Conservation (phyloP, 2,329 filamentous ascomycete genomes). For the Coniella lustricola region DNA sequence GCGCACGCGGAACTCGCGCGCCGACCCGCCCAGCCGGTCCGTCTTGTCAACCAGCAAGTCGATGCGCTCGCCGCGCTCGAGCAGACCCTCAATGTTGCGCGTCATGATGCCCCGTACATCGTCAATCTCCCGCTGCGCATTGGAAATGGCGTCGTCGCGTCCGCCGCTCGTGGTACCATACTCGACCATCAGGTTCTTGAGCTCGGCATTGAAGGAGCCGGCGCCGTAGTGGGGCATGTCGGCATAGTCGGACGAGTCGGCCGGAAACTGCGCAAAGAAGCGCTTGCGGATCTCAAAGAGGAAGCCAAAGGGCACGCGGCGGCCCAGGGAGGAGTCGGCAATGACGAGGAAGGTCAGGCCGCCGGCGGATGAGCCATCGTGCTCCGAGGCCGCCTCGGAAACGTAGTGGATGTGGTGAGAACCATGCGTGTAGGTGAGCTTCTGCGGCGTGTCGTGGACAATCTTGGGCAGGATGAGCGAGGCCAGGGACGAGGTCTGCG, state of each 20-base stretch:
- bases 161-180: conserved; percentile 73
- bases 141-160: conserved; percentile 73
- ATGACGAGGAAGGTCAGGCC: conserved; percentile 90
- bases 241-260: conserved; percentile 62
- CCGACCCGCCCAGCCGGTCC: conserved; percentile 79
- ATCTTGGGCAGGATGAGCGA: conserved; percentile 95
- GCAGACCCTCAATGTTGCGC: conserved; percentile 82
- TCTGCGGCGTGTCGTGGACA: conserved; percentile 69
- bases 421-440: conserved; percentile 91
- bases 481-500: conserved; percentile 77
- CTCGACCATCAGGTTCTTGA: conserved; percentile 72
- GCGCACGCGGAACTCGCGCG: conserved; percentile 82
- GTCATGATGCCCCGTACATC: conserved; percentile 92
- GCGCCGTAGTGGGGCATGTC: conserved; percentile 84
- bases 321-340: conserved; percentile 70
- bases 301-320: conserved; percentile 88
- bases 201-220: conserved; percentile 73
- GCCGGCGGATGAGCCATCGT: conserved; percentile 57
- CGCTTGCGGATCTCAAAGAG: conserved; percentile 84
- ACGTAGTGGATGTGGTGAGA: conserved; percentile 94
- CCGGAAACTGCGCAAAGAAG: conserved; percentile 67
- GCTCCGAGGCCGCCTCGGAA: conserved; percentile 68
- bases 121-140: conserved; percentile 84
- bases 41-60: conserved; percentile 96
- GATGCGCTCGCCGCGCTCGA: conserved; percentile 88